Percentiles rank a stretch among this genome's conserved stretches.
These are phyloP conservation scores for Trametes villosa DNA, from an alignment of 768 basidiomycete species.

Conservation along the genomic window DNA sequence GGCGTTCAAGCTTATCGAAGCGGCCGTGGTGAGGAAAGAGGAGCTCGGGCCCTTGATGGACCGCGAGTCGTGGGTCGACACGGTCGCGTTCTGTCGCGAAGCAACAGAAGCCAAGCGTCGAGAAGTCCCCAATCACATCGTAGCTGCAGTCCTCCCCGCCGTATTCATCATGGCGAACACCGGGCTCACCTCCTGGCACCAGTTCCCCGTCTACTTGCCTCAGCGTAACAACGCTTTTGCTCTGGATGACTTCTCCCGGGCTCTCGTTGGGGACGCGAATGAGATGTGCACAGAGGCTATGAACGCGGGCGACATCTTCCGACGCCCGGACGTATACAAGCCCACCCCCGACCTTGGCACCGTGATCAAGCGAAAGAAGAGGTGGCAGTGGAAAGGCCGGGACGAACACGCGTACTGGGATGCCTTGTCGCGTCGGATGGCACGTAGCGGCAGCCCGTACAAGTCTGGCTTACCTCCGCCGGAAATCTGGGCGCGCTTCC, in stretches of 20 bases:
- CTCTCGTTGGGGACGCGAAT: not conserved
- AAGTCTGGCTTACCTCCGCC: not conserved
- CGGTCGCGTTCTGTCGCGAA: not conserved
- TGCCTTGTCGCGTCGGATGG: not conserved
- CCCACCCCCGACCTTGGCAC: not conserved
- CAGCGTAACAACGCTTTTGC: not conserved
- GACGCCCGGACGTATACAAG: not conserved
- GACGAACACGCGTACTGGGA: not conserved
- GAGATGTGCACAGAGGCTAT: not conserved
- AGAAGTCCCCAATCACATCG: not conserved
- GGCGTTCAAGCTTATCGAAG: not conserved
- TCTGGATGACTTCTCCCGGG: not conserved
- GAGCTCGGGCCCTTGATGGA: not conserved
- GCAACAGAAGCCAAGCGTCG: not conserved
- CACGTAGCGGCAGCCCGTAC: not conserved
- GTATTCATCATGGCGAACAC: not conserved
- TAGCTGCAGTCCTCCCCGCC: not conserved
- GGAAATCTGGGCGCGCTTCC: not conserved
- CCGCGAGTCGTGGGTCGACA: not conserved
- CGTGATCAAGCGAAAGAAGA: not conserved
- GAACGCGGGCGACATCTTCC: not conserved
- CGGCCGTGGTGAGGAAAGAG: not conserved
- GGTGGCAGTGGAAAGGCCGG: not conserved
- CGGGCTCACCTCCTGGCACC: not conserved
- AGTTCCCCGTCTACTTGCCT: not conserved